Evolutionary conservation across 1,284 basidiomycete species (phyloP), one percentile per base, ranked within the genome.

Genomic region (Agroathelia rolfsii): DNA sequence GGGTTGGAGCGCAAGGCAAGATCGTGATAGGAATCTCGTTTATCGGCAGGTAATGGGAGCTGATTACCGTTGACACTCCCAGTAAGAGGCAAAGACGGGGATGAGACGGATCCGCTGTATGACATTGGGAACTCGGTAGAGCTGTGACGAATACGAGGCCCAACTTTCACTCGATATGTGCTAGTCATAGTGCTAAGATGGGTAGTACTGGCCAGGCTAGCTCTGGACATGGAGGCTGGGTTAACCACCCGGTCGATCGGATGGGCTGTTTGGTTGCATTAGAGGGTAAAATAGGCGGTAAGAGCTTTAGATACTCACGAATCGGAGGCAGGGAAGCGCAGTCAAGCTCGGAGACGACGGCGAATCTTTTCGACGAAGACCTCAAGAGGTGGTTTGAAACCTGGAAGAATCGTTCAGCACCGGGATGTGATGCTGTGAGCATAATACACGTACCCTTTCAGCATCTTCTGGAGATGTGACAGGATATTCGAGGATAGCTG

Each of bases 91-190:
- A 35, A 23, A 12, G 41, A 48, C 18, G 29, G 24, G 15, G 20
- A 21, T 6, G 39, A 48, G 38, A 48, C 56, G 42, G 41, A 43
- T 45, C 1, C 48, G 43, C 21, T 45, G 41, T 16, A 42, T 32
- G 44, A 38, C 26, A 41, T 50, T 24, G 75, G 74, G 40, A 78
- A 77, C 41, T 78, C 76, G 9, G 75, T 75, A 31, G 64, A 59
- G 28, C 72, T 64, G 37, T 76, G 74, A 11, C 68, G 66, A 36
- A 63, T 69, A 29, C 78, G 76, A 31, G 64, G 55, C 46, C 72
- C 73, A 14, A 85, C 62, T 13, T 67, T 81, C 36, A 85, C 81
- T 24, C 64, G 72, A 52, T 81, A 85, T 12, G 72, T 77, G 15
- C n/a, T n/a, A n/a, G n/a, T n/a, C n/a, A n/a, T n/a, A n/a, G n/a